Evolutionary conservation across 805 yeast species (phyloP), one percentile per base, ranked within the genome.

Genomic region (Candida ulmi): DNA sequence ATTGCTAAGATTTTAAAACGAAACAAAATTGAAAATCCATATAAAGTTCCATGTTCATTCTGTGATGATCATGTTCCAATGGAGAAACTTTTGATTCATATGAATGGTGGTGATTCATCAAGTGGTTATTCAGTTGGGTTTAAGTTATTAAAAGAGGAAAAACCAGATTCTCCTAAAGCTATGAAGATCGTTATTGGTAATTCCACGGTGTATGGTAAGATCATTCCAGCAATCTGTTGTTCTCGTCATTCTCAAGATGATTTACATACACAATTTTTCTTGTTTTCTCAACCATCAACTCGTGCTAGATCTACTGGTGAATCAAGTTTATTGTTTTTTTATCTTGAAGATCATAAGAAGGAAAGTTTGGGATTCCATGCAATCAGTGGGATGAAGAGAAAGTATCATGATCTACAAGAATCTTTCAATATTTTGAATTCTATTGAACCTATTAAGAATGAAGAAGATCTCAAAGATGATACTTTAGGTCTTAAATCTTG

Each of bases 41-140:
- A 8, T 12, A 26, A 3, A 75, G 76, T 36, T 88, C 88, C 62
- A 26, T 86, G 80, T 57, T 64, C 74, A 1, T 27, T 21, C 21
- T n/a, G 38, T 31, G 32, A 80, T 80, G 0, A 83, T 88, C 38
- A 38, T 3, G 5, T 38, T 4, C 21, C 65, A 80, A 80, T 12
- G 75, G 72, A 41, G 72, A 70, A 39, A 54, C 65, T 6, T 54
- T 63, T 0, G 64, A 11, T n/a, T n/a, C n/a, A n/a, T n/a, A n/a
- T n/a, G n/a, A n/a, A n/a, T n/a, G n/a, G n/a, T n/a, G n/a, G n/a
- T n/a, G n/a, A n/a, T n/a, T n/a, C n/a, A n/a, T n/a, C n/a, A n/a
- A 28, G 11, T 15, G 31, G 18, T 9, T 28, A 28, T 17, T 16
- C 7, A 5, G 27, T 79, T 35, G 91, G 90, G 2, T 82, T 84